These are phyloP conservation scores for Yamadazyma mexicana DNA, from an alignment of 1,139 yeast genomes.

Conservation along the genomic window DNA sequence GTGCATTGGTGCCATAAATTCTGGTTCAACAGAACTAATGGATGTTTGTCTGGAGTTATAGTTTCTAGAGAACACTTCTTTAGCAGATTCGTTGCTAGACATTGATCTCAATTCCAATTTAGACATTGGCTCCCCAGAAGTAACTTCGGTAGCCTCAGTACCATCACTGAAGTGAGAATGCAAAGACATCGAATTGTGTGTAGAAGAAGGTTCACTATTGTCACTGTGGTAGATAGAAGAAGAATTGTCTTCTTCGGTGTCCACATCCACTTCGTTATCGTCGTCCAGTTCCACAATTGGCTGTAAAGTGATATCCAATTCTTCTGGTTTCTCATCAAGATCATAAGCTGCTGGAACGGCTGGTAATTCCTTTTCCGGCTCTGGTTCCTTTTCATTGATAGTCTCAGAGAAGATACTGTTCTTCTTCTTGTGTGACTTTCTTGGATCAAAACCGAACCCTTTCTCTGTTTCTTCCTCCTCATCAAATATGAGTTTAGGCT, in stretches of 20 bases:
- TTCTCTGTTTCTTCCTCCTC: constrained; percentile 19
- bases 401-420: constrained; percentile 7
- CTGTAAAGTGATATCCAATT: constrained; percentile 25
- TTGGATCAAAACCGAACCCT: constrained; percentile 25
- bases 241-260: constrained; percentile 25
- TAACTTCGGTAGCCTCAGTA: constrained; percentile 15
- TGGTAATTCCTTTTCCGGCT: constrained; percentile 9
- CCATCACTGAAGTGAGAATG: constrained; percentile 36
- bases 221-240: constrained; percentile 39
- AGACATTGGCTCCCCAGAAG: constrained; percentile 16
- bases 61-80: constrained; percentile 14
- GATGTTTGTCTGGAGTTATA: constrained; percentile 18
- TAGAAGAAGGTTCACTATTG: constrained; percentile 27
- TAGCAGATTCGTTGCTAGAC: constrained; percentile 13
- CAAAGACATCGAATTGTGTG: constrained; percentile 44
- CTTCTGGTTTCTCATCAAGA: constrained; percentile 16
- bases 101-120: constrained; percentile 15
- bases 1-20: constrained; percentile 13
- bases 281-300: constrained; percentile 41
- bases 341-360: constrained; percentile 6
- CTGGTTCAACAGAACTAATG: constrained; percentile 18
- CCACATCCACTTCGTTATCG: constrained; percentile 22
- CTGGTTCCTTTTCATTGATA: too few species aligned
- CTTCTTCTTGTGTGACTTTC: constrained; percentile 16
- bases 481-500: constrained; percentile 17